Percentiles rank a stretch among this genome's conserved stretches.
Evolutionary conservation across 805 yeast species (phyloP).

Genomic region (Tetrapisispora iriomotensis): DNA sequence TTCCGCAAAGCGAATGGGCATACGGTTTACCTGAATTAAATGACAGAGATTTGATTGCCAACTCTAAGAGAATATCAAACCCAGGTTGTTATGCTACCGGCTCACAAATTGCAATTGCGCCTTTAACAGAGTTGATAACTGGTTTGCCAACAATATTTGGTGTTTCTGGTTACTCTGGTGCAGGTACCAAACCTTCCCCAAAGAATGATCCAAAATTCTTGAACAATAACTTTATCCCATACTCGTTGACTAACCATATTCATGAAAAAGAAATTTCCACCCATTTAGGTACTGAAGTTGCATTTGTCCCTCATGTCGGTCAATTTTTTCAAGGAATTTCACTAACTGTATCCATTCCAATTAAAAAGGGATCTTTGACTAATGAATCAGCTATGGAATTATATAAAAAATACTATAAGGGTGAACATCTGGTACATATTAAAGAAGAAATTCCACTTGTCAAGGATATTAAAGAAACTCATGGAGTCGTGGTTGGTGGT

Average conservation of each 20-base stretch:
- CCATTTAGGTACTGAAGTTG: conserved; percentile 68
- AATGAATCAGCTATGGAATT: conserved; percentile 65
- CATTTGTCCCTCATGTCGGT: conserved; percentile 95
- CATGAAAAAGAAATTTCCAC: conserved; percentile 89
- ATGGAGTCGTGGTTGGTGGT: conserved; percentile 92
- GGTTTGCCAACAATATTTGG: conserved; percentile 87
- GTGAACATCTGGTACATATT: conserved; percentile 75
- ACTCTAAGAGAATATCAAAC: conserved; percentile 77
- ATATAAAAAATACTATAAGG: conserved; percentile 80
- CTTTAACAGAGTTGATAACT: conserved; percentile 55
- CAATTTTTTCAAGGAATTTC: conserved; percentile 99
- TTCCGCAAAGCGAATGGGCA: conserved; percentile 75
- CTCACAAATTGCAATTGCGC: conserved; percentile 87
- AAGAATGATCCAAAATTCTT: conserved; percentile 76
- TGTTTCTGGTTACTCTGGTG: conserved; percentile 97
- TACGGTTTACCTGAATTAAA: conserved; percentile 94
- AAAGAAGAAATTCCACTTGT: conserved; percentile 92
- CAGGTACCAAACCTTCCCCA: conserved; percentile 97
- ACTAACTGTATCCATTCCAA: conserved; percentile 83
- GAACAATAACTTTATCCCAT: conserved; percentile 81
- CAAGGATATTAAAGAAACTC: conserved; percentile 83
- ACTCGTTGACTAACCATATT: conserved; percentile 90
- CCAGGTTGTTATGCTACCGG: conserved; percentile 99
- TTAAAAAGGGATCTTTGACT: conserved; percentile 55
- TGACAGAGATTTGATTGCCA: conserved; percentile 53